Percentiles rank a stretch among this genome's conserved stretches.
These are phyloP conservation scores for Taphrina confusa DNA, from an alignment of 1,139 yeast genomes.

Conservation along the genomic window DNA sequence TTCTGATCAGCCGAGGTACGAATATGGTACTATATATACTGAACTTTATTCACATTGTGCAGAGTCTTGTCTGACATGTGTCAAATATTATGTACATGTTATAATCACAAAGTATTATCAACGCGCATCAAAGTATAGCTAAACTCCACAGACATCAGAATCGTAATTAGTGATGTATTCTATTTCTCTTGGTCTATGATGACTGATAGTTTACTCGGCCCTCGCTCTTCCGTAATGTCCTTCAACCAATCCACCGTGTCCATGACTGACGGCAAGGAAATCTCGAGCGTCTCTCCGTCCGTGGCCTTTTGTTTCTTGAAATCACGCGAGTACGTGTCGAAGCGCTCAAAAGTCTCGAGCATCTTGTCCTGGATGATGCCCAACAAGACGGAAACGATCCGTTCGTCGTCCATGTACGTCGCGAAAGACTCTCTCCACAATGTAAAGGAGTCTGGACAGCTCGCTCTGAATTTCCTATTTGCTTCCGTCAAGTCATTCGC, in stretches of 20 bases:
- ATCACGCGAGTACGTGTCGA: slow-evolving; percentile 12
- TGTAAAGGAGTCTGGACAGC: slow-evolving; percentile 26
- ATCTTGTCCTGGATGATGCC: slow-evolving; percentile 27
- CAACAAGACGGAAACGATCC: slow-evolving; percentile 12
- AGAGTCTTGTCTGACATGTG: no score
- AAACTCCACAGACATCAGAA: no score
- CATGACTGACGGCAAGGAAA: slow-evolving; percentile 7
- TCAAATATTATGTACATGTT: no score
- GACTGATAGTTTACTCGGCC: no score
- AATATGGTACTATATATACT: no score
- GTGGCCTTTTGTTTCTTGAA: slow-evolving; percentile 6
- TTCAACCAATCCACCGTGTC: slow-evolving; percentile 26
- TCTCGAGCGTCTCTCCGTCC: background rate
- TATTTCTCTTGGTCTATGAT: no score
- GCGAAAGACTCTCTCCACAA: slow-evolving; percentile 10
- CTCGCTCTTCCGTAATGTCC: background rate
- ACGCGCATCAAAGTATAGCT: no score
- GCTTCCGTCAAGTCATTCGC: slow-evolving; percentile 21
- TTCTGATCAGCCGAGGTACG: slow-evolving; percentile 4
- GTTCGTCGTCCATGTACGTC: slow-evolving; percentile 14
- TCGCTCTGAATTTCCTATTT: slow-evolving; percentile 24
- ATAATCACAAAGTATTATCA: no score
- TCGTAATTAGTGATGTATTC: no score
- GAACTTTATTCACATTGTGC: no score
- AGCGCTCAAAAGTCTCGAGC: slow-evolving; percentile 32